Conservation (phyloP, 306 rosid species). For the Albizia julibrissin region DNA sequence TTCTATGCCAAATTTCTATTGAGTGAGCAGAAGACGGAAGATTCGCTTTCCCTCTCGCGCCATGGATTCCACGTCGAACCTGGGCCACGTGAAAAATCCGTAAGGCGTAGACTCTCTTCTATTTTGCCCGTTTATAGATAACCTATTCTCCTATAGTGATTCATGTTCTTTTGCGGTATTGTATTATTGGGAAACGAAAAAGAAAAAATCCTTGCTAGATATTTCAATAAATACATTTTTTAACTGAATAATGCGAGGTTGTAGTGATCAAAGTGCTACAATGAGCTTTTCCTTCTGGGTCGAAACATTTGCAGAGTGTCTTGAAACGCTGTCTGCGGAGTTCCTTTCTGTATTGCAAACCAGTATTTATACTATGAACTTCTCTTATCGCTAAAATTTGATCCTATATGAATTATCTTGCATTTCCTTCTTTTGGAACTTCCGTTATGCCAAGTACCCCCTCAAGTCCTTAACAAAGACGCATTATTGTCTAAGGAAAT, state of each 20-base stretch:
- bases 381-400: not conserved
- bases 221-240: not conserved
- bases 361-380: not conserved
- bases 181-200: not conserved
- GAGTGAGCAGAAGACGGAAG: slow-evolving; percentile 38
- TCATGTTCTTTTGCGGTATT: not conserved
- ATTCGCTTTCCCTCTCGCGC: slow-evolving; percentile 43
- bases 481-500: not conserved
- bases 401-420: not conserved
- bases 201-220: not conserved
- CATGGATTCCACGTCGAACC: slow-evolving; percentile 59
- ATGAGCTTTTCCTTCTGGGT: not conserved
- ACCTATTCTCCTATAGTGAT: not conserved
- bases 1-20: not conserved
- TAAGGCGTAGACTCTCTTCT: slow-evolving; percentile 20
- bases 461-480: not conserved
- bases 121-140: not conserved
- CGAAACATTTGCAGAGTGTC: not conserved
- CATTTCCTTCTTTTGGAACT: not conserved
- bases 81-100: slow-evolving; percentile 68
- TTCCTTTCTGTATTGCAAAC: not conserved
- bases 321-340: not conserved
- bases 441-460: not conserved
- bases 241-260: not conserved
- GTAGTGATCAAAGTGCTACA: not conserved